Evolutionary conservation across 805 yeast genomes (phyloP), one percentile per base, ranked within the genome.

Genomic region (Priceomyces castillae): DNA sequence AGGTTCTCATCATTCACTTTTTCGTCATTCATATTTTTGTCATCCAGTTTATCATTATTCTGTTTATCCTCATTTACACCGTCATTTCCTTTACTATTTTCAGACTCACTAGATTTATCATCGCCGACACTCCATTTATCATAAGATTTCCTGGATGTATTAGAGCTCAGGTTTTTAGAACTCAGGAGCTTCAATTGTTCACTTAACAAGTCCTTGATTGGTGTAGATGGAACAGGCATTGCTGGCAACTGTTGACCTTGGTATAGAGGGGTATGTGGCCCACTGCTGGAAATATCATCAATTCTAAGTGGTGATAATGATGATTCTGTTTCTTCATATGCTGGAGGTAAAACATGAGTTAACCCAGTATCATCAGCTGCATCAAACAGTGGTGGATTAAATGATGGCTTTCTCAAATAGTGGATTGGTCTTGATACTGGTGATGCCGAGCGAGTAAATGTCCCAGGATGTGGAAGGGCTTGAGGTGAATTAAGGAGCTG

Each of bases 361-460:
- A 31, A 40, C 7, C 6, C 33, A 12, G 39, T 18, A 10, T 39
- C 42, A 41, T 41, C 42, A 25, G 26, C 39, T 3, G 60, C 61
- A 15, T 56, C 78, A 48, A 84, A 82, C 4, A 86, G 78, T 1
- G 88, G 89, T 3, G 88, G 88, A 31, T 79, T 79, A 30, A 69
- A 53, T 4, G 81, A 71, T 14, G 85, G 86, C 50, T 71, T 65
- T 40, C 86, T 64, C 7, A 77, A 56, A 16, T 78, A 57, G 52
- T 76, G 78, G 19, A 81, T 73, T 0, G 88, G 86, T 26, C 84
- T 51, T 30, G 49, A 51, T 6, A 57, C 25, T 26, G 75, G 66
- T 4, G 67, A 56, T 9, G 62, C 60, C 2, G 79, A 69, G 1
- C 84, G 77, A 18, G 70, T 63, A 40, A 64, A 54, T 1, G 66